A percentile compares a stretch with the other conserved stretches of the same genome.
These are phyloP conservation scores for Vinca minor DNA, from an alignment of 257 asterid genomes.

Conservation along the genomic window DNA sequence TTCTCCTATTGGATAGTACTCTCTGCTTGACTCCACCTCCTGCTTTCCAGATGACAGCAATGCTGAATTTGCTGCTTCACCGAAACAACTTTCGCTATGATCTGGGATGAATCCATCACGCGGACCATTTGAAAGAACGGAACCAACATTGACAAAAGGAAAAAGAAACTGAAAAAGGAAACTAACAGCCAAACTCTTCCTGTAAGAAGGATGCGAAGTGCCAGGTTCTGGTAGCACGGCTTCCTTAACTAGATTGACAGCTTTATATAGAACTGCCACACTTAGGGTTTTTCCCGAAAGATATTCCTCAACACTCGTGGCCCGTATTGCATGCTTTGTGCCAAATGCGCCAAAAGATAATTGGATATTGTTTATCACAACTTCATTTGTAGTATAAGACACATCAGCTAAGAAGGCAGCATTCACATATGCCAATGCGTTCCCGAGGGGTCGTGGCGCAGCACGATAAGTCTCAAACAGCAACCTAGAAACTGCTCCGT, in stretches of 20 bases:
- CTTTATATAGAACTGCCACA: conserved; percentile 30
- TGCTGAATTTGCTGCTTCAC: conserved; percentile 14
- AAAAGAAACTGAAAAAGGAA: conserved; percentile 45
- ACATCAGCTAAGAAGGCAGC: conserved; percentile 56
- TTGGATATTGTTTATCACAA: conserved; percentile 22
- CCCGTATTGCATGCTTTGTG: conserved; percentile 39
- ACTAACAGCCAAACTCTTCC: conserved; percentile 49
- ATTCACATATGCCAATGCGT: conserved; percentile 55
- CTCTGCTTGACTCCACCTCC: conserved; percentile 37
- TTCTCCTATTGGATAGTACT: conserved; percentile 60
- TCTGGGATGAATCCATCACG: conserved; percentile 15
- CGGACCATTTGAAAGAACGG: conserved; percentile 11
- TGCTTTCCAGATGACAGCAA: conserved; percentile 53
- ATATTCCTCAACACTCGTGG: conserved; percentile 39
- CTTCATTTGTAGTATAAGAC: conserved; percentile 26
- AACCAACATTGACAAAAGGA: conserved; percentile 18
- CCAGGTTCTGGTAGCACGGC: conserved; percentile 46
- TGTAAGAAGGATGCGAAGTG: conserved; percentile 37
- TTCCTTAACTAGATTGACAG: conserved; percentile 35
- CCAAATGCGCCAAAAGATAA: conserved; percentile 60
- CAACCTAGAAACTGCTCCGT: conserved; percentile 23
- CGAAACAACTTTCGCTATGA: conserved; percentile 5
- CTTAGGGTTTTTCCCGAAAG: conserved; percentile 30
- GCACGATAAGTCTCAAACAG: conserved; percentile 51
- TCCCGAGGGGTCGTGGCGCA: conserved; percentile 57